phyloP scores from a whole-genome alignment of 495 filamentous ascomycete species.

The Neurospora cerealis region DNA sequence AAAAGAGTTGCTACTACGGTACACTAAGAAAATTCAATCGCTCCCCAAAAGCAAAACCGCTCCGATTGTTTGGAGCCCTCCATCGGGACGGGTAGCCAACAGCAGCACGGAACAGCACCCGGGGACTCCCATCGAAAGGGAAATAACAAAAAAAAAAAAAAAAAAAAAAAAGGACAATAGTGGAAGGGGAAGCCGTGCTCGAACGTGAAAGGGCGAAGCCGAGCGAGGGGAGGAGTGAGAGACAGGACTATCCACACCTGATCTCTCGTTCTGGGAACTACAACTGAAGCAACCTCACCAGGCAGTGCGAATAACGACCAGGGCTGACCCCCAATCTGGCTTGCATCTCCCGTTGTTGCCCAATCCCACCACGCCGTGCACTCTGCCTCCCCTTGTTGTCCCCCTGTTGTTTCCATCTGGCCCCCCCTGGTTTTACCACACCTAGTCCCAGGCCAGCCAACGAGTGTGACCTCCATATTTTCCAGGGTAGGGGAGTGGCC shows the following conservation, averaged over 20 bases:
- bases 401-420: neutral
- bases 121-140: neutral
- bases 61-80: neutral
- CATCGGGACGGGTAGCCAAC: neutral
- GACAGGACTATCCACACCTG: neutral
- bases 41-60: neutral
- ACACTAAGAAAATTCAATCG: neutral
- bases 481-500: neutral
- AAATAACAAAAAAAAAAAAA: neutral
- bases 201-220: neutral
- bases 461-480: neutral
- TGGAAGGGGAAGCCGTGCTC: neutral
- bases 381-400: neutral
- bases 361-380: neutral
- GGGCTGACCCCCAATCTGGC: neutral
- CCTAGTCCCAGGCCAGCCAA: neutral
- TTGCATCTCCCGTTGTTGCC: neutral
- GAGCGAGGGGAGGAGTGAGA: neutral
- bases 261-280: neutral
- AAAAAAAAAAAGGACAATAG: neutral
- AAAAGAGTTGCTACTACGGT: neutral
- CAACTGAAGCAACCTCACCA: neutral
- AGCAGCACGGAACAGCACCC: neutral
- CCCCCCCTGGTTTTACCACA: neutral
- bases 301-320: neutral